These are phyloP conservation scores for Trametes hirsuta DNA, from an alignment of 1,284 basidiomycete genomes.

Conservation along the genomic window DNA sequence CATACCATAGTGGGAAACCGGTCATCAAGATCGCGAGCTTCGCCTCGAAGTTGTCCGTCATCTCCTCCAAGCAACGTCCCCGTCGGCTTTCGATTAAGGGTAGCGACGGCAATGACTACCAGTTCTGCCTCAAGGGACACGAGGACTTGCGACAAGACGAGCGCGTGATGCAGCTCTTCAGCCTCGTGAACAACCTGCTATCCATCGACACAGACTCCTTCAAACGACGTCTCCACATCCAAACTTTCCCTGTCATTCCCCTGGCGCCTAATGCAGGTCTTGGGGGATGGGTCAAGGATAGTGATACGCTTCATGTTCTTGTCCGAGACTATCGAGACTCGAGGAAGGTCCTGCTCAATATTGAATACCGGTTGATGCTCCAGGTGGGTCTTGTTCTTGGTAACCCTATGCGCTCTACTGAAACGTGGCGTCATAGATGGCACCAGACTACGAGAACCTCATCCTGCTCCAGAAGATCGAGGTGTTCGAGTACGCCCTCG, in stretches of 20 bases:
- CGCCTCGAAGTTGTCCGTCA: constrained; percentile 87
- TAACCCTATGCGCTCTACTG: not conserved
- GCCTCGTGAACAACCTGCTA: constrained; percentile 94
- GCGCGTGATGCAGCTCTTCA: constrained; percentile 98
- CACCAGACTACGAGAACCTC: constrained; percentile 96
- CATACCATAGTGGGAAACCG: constrained; percentile 90
- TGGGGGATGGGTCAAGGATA: constrained; percentile 95
- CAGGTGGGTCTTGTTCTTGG: constrained; percentile 54
- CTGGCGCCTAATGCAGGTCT: constrained; percentile 96
- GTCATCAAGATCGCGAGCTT: constrained; percentile 88
- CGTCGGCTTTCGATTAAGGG: constrained; percentile 89
- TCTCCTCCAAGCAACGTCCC: constrained; percentile 98
- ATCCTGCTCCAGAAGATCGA: constrained; percentile 98
- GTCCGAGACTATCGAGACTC: constrained; percentile 96
- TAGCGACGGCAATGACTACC: constrained; percentile 92
- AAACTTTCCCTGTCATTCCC: constrained; percentile 92
- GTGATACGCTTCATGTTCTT: constrained; percentile 97
- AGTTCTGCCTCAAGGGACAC: constrained; percentile 90
- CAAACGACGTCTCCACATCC: constrained; percentile 95
- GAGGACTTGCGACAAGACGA: constrained; percentile 99
- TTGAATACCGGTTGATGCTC: constrained; percentile 98
- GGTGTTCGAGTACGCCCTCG: constrained; percentile 98
- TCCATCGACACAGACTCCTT: constrained; percentile 94
- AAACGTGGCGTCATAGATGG: constrained; percentile 70
- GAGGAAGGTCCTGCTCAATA: constrained; percentile 95